These are phyloP conservation scores for Plectosphaerella plurivora DNA, from an alignment of 2,329 filamentous ascomycete species.

Conservation along the genomic window DNA sequence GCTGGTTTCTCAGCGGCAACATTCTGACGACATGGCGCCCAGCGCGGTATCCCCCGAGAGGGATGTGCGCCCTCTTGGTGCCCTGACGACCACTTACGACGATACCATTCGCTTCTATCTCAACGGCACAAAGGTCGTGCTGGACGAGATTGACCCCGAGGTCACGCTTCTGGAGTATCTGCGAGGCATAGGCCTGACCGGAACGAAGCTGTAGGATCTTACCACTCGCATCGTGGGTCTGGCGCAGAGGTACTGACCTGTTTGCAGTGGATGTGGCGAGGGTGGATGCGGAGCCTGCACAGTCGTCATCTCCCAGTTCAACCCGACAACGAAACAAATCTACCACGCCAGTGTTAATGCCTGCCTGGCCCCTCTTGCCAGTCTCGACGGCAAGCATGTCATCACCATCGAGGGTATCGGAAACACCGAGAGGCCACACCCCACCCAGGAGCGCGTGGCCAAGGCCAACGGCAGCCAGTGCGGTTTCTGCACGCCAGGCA, in stretches of 20 bases:
- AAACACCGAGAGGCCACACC: constrained; percentile 79
- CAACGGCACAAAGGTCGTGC: constrained; percentile 83
- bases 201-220: constrained; percentile 71
- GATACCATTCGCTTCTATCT: constrained; percentile 90
- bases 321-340: constrained; percentile 85
- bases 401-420: constrained; percentile 97
- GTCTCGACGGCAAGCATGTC: constrained; percentile 95
- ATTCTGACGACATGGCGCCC: constrained; percentile 43
- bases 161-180: constrained; percentile 90
- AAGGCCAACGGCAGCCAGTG: constrained; percentile 90
- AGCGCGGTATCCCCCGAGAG: constrained; percentile 47
- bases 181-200: constrained; percentile 85
- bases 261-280: constrained; percentile 74
- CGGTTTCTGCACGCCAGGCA: constrained; percentile 93
- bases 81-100: constrained; percentile 73
- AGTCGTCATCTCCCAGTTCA: constrained; percentile 89
- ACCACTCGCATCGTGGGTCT: neutral
- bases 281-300: constrained; percentile 96
- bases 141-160: constrained; percentile 88
- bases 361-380: constrained; percentile 86
- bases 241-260: neutral
- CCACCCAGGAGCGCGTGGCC: constrained; percentile 85
- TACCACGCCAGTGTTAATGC: constrained; percentile 98
- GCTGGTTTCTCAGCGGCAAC: neutral
- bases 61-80: constrained; percentile 28